Base-by-base conservation (phyloP, 2,329 filamentous ascomycete species). In the Penicillium sp. region DNA sequence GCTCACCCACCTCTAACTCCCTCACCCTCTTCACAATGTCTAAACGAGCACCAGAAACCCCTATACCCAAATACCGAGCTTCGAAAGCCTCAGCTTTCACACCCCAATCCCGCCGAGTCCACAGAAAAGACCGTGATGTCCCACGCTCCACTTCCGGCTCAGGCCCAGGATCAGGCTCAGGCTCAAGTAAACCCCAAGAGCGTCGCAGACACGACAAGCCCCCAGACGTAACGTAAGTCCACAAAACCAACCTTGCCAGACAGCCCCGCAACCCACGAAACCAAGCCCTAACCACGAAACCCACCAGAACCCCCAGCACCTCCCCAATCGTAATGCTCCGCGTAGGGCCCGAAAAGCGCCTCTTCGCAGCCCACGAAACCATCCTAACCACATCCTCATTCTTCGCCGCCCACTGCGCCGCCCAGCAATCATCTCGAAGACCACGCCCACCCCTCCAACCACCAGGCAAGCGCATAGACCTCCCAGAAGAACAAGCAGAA, bases 301-400 rank as follows among this genome's bases (percentile, higher is more conserved):
- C 4, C 13, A 10, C 34, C 58, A 87, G 84, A 56, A 82, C 75
- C 24, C 88, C 87, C 5, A 79, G 85, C 54, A 82, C 81, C 31
- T 88, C 87, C 3, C 79, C 88, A 42, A 90, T 94, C 69, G 83
- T 95, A 62, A 95, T 90, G 9, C 82, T 95, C 57, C 84, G 89
- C 64, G 84, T 95, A 64, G 90, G 90, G n/a, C 82, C 82, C 5
- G 88, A 92, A 62, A 87, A 92, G 72, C 86, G 92, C 21, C 87
- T 96, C 63, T 97, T 97, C 69, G 92, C 92, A 36, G 91, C 91
- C 6, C 92, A 96, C 72, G 90, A 96, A 78, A 88, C 94, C 62
- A 83, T 96, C 57, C 85, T 97, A 55, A 83, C 81, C 70, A 78
- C 83, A 51, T 94, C 90, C 10, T 86, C 90, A 7, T 96, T 88